Evolutionary conservation across 768 basidiomycete genomes (phyloP), one percentile per base, ranked within the genome.

Genomic region (Suillus variegatus): DNA sequence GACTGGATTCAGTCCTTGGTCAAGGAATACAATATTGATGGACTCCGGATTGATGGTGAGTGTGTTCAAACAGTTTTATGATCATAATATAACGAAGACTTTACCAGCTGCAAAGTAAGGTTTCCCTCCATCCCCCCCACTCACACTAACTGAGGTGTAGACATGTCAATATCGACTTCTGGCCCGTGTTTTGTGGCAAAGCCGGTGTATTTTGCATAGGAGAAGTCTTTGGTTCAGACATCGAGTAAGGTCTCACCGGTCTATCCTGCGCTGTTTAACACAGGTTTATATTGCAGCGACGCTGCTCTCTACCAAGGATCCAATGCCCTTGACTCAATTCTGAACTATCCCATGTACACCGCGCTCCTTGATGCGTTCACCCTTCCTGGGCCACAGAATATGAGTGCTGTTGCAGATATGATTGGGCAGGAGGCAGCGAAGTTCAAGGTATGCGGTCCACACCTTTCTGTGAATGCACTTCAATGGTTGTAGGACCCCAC

Each of bases 171-270:
- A 82, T 84, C 62, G 78, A 81, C 54, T 96, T 95, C 75, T 95
- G 92, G 93, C 87, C 90, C 2, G 71, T 71, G 7, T 94, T 95
- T 72, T 88, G 87, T 69, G 78, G 75, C 54, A 86, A 85, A n/a
- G 91, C 92, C 0, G 92, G 89, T 14, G 90, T 94, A 12, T 94
- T 91, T 78, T 94, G 91, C 71, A 89, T 94, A 62, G 94, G 94
- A 47, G 93, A 95, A 77, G 90, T 95, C 56, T 82, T 86, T 65
- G 84, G 82, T 54, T 73, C 79, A 61, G 79, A 88, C 60, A 75
- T 87, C 56, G 76, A 80, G 88, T 89, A 72, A 44, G 73, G 43
- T 25, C 22, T 22, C 28, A 14, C 12, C 41, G 18, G 6, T 43
- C 25, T 43, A 35, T 52, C 35, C 40, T 64, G 54, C 71, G 14